Percentiles rank a stretch among this genome's conserved stretches.
These are phyloP conservation scores for Gryganskiella cystojenkinii DNA, from an alignment of 192 early-diverging fungal species.

Conservation along the genomic window DNA sequence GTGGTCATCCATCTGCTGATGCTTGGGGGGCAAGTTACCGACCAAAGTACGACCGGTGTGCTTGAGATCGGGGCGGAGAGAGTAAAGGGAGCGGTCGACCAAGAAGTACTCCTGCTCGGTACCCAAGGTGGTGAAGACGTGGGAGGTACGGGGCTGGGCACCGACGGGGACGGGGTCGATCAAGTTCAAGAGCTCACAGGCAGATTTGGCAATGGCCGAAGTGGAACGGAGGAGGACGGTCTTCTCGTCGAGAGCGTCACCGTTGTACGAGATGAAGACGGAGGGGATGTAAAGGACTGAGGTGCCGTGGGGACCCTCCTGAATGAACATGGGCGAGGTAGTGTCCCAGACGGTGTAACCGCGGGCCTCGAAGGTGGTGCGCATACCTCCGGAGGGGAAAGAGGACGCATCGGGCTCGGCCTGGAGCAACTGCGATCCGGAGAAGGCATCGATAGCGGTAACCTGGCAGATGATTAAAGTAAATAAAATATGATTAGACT, in stretches of 20 bases:
- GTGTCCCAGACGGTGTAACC: conserved; percentile 99
- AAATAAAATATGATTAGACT: no score
- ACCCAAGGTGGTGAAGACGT: conserved; percentile 90
- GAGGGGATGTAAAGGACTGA: no score
- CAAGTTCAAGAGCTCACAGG: conserved; percentile 80
- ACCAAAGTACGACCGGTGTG: conserved; percentile 92
- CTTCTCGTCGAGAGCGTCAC: conserved; percentile 66
- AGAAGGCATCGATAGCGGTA: conserved; percentile 90
- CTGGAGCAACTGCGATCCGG: conserved; percentile 94
- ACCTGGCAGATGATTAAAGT: conserved; percentile 50
- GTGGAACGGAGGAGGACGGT: conserved; percentile 92
- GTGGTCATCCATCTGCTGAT: no score
- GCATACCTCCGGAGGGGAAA: conserved; percentile 96
- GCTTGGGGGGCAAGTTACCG: conserved; percentile 88
- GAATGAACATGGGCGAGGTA: conserved; percentile 91
- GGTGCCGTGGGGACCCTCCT: conserved; percentile 88
- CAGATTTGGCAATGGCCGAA: conserved; percentile 82
- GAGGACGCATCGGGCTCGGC: conserved; percentile 98
- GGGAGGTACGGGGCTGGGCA: conserved; percentile 68
- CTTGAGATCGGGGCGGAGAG: conserved; percentile 93
- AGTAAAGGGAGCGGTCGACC: conserved; percentile 91
- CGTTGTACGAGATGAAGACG: no score
- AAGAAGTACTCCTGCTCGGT: conserved; percentile 84
- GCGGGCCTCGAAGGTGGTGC: conserved; percentile 96
- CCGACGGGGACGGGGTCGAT: conserved; percentile 66